phyloP scores from a whole-genome alignment of 129 eudicot genomes.

The Flaveria bidentis region DNA sequence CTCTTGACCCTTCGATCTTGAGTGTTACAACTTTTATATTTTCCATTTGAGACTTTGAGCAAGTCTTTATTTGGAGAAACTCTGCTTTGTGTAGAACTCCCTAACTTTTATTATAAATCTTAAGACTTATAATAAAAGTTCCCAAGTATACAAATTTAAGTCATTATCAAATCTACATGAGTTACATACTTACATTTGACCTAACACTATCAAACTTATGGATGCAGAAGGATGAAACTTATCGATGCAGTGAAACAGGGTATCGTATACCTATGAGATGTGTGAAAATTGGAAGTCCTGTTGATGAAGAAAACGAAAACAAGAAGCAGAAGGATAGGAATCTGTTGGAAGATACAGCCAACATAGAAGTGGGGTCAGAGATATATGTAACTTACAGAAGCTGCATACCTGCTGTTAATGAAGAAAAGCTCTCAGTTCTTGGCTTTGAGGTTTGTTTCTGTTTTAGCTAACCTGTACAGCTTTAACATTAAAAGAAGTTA shows the following conservation, averaged over 20 bases:
- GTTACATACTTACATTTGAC: not conserved
- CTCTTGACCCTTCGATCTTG: not conserved
- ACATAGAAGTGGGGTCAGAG: constrained; percentile 42
- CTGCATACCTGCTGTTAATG: constrained; percentile 71
- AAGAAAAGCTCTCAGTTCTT: constrained; percentile 71
- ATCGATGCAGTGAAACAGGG: constrained; percentile 93
- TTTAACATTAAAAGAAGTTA: no score
- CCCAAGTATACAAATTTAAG: not conserved
- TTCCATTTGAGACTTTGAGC: not conserved
- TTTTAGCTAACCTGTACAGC: not conserved
- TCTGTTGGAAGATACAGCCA: constrained; percentile 54
- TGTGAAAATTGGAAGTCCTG: constrained; percentile 36
- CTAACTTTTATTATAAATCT: no score
- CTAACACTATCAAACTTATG: not conserved
- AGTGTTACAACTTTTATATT: not conserved
- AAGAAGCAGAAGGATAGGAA: constrained; percentile 44
- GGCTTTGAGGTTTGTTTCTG: constrained; percentile 76
- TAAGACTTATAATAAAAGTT: not conserved
- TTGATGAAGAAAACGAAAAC: constrained; percentile 36
- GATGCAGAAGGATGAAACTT: constrained; percentile 64
- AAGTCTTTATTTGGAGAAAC: not conserved
- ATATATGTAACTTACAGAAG: constrained; percentile 74
- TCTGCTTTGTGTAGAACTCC: no score
- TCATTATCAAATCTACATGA: not conserved
- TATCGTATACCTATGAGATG: constrained; percentile 88